phyloP scores from a whole-genome alignment of 2,329 filamentous ascomycete genomes.

The Aspergillus pseudotamarii region DNA sequence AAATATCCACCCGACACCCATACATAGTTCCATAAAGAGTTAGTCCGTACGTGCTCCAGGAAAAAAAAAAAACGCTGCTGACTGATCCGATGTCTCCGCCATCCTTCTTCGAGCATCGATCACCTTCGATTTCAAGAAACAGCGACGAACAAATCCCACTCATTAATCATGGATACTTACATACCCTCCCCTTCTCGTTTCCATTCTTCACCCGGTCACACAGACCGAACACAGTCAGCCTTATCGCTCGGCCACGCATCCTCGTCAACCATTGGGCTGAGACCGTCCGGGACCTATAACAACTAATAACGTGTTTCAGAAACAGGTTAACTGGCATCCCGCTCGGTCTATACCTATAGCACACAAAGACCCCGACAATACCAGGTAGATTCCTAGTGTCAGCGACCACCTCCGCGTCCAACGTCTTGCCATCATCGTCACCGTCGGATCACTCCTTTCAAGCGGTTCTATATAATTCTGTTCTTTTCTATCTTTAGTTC shows the following conservation, averaged over 20 bases:
- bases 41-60: neutral
- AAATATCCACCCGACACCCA: too few relatives aligned
- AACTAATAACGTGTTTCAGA: neutral
- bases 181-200: neutral
- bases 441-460: neutral
- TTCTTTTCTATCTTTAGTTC: neutral
- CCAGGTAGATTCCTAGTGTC: neutral
- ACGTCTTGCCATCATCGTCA: neutral
- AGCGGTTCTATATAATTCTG: conserved; percentile 1
- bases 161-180: neutral
- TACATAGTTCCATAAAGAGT: conserved; percentile 8
- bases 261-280: neutral
- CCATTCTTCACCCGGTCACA: neutral
- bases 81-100: conserved; percentile 18
- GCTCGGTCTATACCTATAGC: neutral
- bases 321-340: neutral
- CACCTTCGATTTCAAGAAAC: conserved; percentile 29
- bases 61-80: conserved; percentile 21
- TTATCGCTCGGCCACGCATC: too few relatives aligned
- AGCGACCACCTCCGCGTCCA: neutral
- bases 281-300: neutral
- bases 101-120: conserved; percentile 39
- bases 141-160: neutral
- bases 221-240: neutral
- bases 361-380: neutral